Percentiles rank a stretch among this genome's conserved stretches.
Conservation (phyloP, 768 basidiomycete genomes). For the Galerina sulciceps region DNA sequence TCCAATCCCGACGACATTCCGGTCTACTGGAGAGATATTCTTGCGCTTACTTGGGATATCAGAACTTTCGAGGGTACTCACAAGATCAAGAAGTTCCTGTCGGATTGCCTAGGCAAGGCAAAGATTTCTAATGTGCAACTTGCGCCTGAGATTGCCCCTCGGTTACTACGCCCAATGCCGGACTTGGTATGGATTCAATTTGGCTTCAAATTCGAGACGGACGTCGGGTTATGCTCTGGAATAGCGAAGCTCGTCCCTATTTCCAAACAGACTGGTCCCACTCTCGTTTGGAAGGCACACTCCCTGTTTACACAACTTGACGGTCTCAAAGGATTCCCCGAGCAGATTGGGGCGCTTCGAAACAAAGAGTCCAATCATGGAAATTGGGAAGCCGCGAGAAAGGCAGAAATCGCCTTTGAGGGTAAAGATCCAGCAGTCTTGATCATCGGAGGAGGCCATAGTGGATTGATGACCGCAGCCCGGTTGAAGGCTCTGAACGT, state of each 20-base stretch:
- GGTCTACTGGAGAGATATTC: background rate
- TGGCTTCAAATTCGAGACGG: constrained; percentile 61
- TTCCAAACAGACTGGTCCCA: constrained; percentile 1
- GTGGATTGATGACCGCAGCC: constrained; percentile 67
- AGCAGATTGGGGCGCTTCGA: constrained; percentile 51
- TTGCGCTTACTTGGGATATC: background rate
- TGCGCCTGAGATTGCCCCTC: constrained; percentile 26
- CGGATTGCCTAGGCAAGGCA: background rate
- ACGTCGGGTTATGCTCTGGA: constrained; percentile 52
- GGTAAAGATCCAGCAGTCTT: constrained; percentile 62
- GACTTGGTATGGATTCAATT: constrained; percentile 62
- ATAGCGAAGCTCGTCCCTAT: constrained; percentile 58
- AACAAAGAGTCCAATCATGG: constrained; percentile 49
- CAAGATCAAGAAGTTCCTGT: background rate
- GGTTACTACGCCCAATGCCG: constrained; percentile 44
- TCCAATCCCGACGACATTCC: background rate
- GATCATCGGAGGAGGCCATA: constrained; percentile 69
- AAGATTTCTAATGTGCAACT: constrained; percentile 1
- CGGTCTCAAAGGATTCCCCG: constrained; percentile 54
- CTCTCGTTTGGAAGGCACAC: constrained; percentile 60
- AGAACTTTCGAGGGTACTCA: background rate
- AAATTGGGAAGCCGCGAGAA: constrained; percentile 55
- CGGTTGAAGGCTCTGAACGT: constrained; percentile 66
- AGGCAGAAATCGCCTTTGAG: constrained; percentile 46
- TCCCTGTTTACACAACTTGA: constrained; percentile 63